These are phyloP conservation scores for Angomonas deanei DNA, from an alignment of 208 protist species.

Conservation along the genomic window DNA sequence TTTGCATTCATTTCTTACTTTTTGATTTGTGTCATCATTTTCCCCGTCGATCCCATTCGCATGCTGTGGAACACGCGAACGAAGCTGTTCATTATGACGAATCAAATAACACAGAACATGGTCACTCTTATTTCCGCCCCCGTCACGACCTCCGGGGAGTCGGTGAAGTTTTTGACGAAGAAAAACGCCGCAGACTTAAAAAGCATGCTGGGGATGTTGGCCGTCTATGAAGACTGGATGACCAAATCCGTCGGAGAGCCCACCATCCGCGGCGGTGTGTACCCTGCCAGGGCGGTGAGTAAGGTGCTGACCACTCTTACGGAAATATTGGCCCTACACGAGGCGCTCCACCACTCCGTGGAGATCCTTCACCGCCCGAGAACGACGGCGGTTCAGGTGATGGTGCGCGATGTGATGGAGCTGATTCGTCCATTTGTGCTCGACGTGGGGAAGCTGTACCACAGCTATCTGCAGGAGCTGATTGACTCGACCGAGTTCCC, in stretches of 20 bases:
- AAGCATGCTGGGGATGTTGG: conserved; percentile 2
- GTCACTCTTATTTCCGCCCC: conserved; percentile 25
- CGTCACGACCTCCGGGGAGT: conserved; percentile 24
- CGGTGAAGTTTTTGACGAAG: conserved; percentile 16
- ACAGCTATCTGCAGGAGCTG: conserved; percentile 53
- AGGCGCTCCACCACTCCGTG: conserved; percentile 39
- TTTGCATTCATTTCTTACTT: conserved; percentile 48
- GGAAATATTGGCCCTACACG: conserved; percentile 37
- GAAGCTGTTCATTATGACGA: conserved; percentile 15
- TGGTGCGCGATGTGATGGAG: conserved; percentile 37
- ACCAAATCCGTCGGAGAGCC: conserved; percentile 28
- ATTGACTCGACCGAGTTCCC: conserved; percentile 57
- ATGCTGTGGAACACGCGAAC: conserved; percentile 36
- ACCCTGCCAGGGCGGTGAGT: conserved; percentile 29
- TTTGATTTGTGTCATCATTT: conserved; percentile 39
- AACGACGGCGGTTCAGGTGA: conserved; percentile 12
- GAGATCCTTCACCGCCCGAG: conserved; percentile 36
- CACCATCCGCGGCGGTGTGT: conserved; percentile 31
- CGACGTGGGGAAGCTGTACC: conserved; percentile 36
- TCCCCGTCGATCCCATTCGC: conserved; percentile 47
- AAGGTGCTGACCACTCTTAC: conserved; percentile 32
- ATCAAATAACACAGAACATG: conserved; percentile 15
- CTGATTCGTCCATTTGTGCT: conserved; percentile 43
- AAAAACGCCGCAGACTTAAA: background rate
- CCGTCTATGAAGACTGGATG: conserved; percentile 20